phyloP scores from a whole-genome alignment of 345 rosid species.

The Boechera retrofracta region DNA sequence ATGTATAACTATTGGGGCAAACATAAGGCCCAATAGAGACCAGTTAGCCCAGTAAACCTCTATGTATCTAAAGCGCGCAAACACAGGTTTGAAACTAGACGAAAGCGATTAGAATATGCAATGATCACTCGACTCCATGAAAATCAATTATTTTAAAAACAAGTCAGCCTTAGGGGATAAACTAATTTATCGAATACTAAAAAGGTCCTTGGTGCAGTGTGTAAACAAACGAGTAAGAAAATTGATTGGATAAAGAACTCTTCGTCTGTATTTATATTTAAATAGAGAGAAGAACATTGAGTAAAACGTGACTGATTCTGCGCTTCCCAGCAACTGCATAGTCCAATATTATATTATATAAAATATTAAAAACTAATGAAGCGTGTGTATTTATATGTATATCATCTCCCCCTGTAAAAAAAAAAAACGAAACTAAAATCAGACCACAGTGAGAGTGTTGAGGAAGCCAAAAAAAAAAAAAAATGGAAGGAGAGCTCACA shows the following conservation, averaged over 20 bases:
- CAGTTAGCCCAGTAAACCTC: background rate
- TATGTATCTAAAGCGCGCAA: background rate
- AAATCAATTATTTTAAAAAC: too few relatives aligned
- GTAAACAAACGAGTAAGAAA: background rate
- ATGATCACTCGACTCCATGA: background rate
- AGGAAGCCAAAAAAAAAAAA: background rate
- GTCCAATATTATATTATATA: background rate
- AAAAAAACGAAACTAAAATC: background rate
- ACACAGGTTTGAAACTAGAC: background rate
- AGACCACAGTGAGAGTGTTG: background rate
- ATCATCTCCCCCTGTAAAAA: constrained; percentile 3
- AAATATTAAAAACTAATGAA: background rate
- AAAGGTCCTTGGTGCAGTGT: background rate
- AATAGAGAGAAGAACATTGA: constrained; percentile 24
- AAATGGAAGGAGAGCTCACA: constrained; percentile 30
- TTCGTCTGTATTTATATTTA: background rate
- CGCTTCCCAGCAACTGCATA: constrained; percentile 30
- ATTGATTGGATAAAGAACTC: background rate
- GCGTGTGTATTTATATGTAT: background rate
- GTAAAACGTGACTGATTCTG: constrained; percentile 34
- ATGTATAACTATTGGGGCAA: background rate
- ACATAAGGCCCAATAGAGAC: background rate
- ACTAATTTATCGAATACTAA: too few relatives aligned
- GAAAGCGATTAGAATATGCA: background rate
- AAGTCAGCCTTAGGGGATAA: too few relatives aligned